phyloP scores from a whole-genome alignment of 805 yeast species.

The Wickerhamiella brachini region DNA sequence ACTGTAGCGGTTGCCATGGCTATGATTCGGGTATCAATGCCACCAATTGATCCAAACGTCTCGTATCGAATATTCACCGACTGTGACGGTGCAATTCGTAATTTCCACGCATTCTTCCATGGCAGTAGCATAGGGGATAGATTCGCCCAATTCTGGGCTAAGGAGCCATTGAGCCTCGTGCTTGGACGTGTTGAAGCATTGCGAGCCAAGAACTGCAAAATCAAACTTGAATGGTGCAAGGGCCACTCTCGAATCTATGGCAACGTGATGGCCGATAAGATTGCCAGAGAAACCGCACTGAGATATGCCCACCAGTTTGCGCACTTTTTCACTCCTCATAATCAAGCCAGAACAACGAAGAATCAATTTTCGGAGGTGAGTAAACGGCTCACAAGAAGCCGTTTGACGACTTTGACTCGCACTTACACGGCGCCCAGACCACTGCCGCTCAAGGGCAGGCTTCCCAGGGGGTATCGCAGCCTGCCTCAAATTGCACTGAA shows the following conservation, averaged over 20 bases:
- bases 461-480: too few relatives aligned
- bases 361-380: too few relatives aligned
- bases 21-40: background rate
- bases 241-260: background rate
- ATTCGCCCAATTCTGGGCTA: background rate
- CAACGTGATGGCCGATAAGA: background rate
- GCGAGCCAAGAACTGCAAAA: background rate
- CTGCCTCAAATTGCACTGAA: too few relatives aligned
- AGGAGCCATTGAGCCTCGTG: background rate
- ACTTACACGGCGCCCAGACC: too few relatives aligned
- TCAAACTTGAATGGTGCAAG: background rate
- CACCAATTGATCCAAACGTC: background rate
- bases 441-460: too few relatives aligned
- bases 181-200: background rate
- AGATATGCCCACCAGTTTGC: background rate
- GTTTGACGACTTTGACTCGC: too few relatives aligned
- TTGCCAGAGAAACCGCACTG: background rate
- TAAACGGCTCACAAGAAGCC: too few relatives aligned
- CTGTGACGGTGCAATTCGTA: background rate
- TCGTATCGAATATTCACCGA: background rate
- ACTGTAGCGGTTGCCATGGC: background rate
- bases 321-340: background rate
- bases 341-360: background rate
- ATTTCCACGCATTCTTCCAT: background rate
- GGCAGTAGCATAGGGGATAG: background rate